Base-by-base conservation (phyloP, 768 basidiomycete species). In the Boletus tomentosulus region DNA sequence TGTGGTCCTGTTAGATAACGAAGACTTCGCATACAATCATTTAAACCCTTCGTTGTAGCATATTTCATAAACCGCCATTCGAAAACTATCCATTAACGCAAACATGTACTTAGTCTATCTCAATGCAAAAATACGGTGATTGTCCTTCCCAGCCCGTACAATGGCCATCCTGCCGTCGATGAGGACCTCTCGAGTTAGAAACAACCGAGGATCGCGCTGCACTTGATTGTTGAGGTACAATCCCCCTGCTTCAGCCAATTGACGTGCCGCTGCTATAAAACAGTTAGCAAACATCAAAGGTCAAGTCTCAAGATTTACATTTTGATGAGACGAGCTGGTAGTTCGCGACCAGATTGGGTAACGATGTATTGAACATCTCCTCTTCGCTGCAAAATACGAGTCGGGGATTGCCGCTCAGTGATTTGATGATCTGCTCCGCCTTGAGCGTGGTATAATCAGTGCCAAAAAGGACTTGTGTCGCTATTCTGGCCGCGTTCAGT, bases 91-190 rank as follows among this genome's bases (percentile, higher is more conserved):
- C 10, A 25, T 30, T 39, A 31, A 12, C 42, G n/a, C 10, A 42
- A 33, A 2, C 0, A 47, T 30, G 35, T 37, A 37, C 15, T 16
- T 37, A 45, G 31, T 53, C 54, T 54, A 71, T 45, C 52, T 65
- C 27, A 78, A 53, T 34, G 67, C 79, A 9, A 92, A 60, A 38
- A 90, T 76, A 37, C 81, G 64, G 57, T 85, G 73, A 44, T 86
- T 86, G 57, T 86, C 84, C 66, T 87, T 90, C 4, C 92, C 92
- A 37, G 83, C 82, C 16, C 87, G 80, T 19, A 94, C 56, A 53
- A 94, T 78, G 16, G 78, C 82, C 7, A 92, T 62, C 46, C 74
- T 77, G 10, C 70, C 73, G 59, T 85, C 83, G n/a, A 92, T 71
- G 28, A 93, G 75, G 60, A 83, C 75, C 1, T 65, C 59, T 34